phyloP scores from a whole-genome alignment of 2,329 filamentous ascomycete species.

The Nothomitra cinnamomea region DNA sequence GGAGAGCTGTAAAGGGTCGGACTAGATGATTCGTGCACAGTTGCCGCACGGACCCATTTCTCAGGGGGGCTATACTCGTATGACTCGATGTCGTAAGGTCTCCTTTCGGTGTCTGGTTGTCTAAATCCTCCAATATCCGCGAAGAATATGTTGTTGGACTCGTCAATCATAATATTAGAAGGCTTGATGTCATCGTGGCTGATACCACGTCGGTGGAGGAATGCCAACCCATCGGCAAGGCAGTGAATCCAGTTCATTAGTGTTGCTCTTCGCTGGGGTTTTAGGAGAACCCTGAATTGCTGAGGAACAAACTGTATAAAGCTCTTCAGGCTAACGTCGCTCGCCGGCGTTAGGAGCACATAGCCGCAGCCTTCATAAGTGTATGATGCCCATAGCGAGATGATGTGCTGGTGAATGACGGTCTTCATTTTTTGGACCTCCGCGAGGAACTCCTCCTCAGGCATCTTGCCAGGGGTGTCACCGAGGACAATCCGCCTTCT shows the following conservation, averaged over 20 bases:
- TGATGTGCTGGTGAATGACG: conserved; percentile 26
- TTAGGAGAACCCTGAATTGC: conserved; percentile 24
- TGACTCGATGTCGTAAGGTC: conserved; percentile 45
- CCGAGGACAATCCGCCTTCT: conserved; percentile 8
- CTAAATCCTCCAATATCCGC: conserved; percentile 37
- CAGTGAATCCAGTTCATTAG: conserved; percentile 30
- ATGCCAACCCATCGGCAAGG: conserved; percentile 49
- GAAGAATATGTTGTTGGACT: conserved; percentile 48
- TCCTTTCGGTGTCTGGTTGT: conserved; percentile 34
- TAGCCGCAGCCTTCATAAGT: conserved; percentile 25
- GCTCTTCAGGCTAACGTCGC: conserved; percentile 24
- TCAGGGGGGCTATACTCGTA: conserved; percentile 64
- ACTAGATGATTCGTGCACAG: conserved; percentile 18
- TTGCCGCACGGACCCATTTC: conserved; percentile 31
- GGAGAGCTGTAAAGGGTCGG: conserved; percentile 15
- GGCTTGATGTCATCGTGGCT: conserved; percentile 54
- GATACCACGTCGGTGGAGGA: conserved; percentile 45
- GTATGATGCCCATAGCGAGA: conserved; percentile 28
- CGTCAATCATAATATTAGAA: conserved; percentile 50
- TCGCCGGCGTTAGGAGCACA: conserved; percentile 24
- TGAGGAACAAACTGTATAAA: conserved; percentile 27
- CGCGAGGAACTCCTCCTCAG: conserved; percentile 23
- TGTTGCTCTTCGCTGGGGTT: conserved; percentile 24
- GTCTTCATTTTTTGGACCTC: conserved; percentile 23
- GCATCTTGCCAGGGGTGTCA: conserved; percentile 19